Evolutionary conservation across 176 grass and related monocot genomes (phyloP).

Genomic region (Ananas comosus): DNA sequence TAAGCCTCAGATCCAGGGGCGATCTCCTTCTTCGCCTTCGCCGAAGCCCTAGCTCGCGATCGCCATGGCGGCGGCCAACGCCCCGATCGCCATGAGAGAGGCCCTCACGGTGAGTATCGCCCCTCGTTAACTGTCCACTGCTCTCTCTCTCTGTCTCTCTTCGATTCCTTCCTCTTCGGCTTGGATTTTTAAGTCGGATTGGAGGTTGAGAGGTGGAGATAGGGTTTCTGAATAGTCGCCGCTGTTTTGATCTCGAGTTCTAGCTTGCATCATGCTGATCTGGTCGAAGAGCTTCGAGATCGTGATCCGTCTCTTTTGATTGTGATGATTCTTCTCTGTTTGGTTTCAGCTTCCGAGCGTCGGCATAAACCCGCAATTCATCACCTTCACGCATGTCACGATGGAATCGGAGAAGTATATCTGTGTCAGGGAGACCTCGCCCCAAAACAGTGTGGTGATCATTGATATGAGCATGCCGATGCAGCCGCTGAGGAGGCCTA

Average conservation of each 20-base stretch:
- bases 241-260: background rate
- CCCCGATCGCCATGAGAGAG: slow-evolving; percentile 92
- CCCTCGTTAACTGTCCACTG: background rate
- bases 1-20: background rate
- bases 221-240: background rate
- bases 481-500: slow-evolving; percentile 87
- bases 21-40: background rate
- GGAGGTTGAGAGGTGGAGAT: background rate
- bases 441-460: slow-evolving; percentile 99
- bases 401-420: slow-evolving; percentile 99
- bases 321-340: background rate
- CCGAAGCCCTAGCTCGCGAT: background rate
- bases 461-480: slow-evolving; percentile 94
- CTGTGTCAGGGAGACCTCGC: slow-evolving; percentile 92
- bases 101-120: slow-evolving; percentile 58
- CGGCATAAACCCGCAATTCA: slow-evolving; percentile 89
- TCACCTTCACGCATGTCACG: slow-evolving; percentile 97
- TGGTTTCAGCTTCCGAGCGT: slow-evolving; percentile 69
- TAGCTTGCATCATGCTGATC: background rate
- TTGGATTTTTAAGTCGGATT: slow-evolving; percentile 7
- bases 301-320: background rate
- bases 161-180: background rate
- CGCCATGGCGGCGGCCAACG: slow-evolving; percentile 92
- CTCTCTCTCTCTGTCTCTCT: background rate
- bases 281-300: background rate